phyloP scores from a whole-genome alignment of 225 moss, liverwort and hornwort species.

The Bryoerythrophyllum caledonicum region DNA sequence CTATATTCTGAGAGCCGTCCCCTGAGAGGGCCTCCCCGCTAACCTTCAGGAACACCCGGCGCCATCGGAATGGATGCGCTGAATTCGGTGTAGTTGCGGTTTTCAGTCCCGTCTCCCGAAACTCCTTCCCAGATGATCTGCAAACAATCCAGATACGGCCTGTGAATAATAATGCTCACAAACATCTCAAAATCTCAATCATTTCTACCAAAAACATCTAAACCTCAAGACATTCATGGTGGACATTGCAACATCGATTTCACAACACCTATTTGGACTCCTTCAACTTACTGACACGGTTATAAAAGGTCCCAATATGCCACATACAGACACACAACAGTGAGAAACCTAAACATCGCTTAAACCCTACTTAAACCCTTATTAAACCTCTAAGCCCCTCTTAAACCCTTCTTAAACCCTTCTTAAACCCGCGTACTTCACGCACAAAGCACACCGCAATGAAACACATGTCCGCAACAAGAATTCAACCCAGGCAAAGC shows the following conservation, averaged over 20 bases:
- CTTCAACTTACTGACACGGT: neutral
- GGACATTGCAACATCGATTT: neutral
- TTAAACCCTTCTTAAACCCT: too few species aligned
- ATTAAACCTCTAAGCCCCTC: conserved; percentile 8
- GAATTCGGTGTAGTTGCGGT: too few species aligned
- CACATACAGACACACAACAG: neutral
- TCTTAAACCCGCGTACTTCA: too few species aligned
- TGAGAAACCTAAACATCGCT: neutral
- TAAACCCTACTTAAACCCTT: conserved; percentile 27
- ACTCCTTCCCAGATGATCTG: conserved; percentile 41
- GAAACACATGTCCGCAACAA: neutral
- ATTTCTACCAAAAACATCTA: too few species aligned
- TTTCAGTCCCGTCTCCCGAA: conserved; percentile 38
- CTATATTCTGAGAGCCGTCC: too few species aligned
- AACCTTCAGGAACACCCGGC: too few species aligned
- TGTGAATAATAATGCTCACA: neutral
- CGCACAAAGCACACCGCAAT: neutral
- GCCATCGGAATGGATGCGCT: too few species aligned
- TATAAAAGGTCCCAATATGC: neutral
- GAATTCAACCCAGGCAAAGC: neutral
- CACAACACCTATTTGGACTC: neutral
- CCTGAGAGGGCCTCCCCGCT: too few species aligned
- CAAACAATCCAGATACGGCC: neutral
- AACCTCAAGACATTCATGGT: neutral
- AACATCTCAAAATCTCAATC: too few species aligned